Evolutionary conservation across 352 stramenopile species (phyloP), one percentile per base, ranked within the genome.

Genomic region (Sclerospora graminicola): DNA sequence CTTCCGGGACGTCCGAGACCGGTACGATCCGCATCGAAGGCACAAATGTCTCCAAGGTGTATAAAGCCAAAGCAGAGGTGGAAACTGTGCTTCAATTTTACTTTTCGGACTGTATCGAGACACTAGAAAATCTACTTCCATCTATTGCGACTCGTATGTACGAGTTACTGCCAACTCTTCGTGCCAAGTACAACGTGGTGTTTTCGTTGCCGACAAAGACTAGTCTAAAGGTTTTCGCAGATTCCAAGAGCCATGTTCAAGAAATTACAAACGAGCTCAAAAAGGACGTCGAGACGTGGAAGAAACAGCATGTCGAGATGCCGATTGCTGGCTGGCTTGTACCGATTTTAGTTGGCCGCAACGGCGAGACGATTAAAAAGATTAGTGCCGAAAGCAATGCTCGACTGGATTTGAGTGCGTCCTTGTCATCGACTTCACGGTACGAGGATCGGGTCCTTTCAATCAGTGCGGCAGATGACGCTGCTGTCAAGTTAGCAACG

Each of bases 61-160:
- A 84, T 45, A 60, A 84, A 21, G 78, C 78, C 34, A 87, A 84
- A 54, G 54, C 66, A 14, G 57, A 67, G 28, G 70, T 89, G 5
- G 72, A 89, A 48, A 81, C 81, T 21, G 62, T 87, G 21, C 55
- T 89, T 23, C 74, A 87, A 42, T 89, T 89, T 42, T 89, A 86
- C 54, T 82, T 81, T 51, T 56, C 63, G 14, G 70, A 82, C 18
- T 69, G 60, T 37, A 71, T 86, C 40, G 28, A 66, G 19, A 61
- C 63, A 13, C 44, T 89, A 1, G 55, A 71, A 2, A 54, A 68
- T 14, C 50, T 89, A 14, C 60, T 74, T 10, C 54, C 51, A 15
- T 59, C 57, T 1, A 73, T 69, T 26, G 57, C 83, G 21, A 66
- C 71, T 1, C 69, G 72, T 0, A 49, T 89, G 36, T 87, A 82